A percentile compares a stretch with the other conserved stretches of the same genome.
These are phyloP conservation scores for Echinosophora koreensis DNA, from an alignment of 306 rosid species.

Conservation along the genomic window DNA sequence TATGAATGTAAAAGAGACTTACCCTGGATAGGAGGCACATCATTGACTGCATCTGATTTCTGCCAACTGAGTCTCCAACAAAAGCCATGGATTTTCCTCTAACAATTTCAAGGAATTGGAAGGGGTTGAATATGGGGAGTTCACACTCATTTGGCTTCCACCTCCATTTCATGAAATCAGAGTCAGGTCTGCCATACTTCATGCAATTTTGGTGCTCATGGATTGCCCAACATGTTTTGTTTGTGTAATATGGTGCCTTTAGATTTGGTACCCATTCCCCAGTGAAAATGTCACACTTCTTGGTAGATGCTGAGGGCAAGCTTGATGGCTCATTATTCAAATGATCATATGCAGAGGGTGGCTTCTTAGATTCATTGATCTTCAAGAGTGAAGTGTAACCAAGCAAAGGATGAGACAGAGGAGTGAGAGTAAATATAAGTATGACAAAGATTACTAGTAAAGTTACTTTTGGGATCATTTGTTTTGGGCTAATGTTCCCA, in stretches of 20 bases:
- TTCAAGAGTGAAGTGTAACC: constrained; percentile 41
- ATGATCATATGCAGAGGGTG: constrained; percentile 7
- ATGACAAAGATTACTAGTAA: constrained; percentile 49
- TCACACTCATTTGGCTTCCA: constrained; percentile 90
- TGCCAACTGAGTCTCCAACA: constrained; percentile 87
- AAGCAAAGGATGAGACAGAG: constrained; percentile 60
- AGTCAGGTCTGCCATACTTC: constrained; percentile 84
- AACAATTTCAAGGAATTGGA: constrained; percentile 73
- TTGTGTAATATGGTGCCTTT: constrained; percentile 77
- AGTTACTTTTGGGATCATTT: constrained; percentile 55
- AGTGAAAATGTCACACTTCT: constrained; percentile 69
- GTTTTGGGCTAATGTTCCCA: constrained; percentile 50
- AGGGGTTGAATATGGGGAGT: constrained; percentile 77
- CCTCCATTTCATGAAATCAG: constrained; percentile 84
- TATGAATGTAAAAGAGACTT: constrained; percentile 15
- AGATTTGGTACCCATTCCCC: constrained; percentile 90
- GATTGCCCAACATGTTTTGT: constrained; percentile 79
- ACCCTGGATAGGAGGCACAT: constrained; percentile 74
- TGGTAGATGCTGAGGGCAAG: constrained; percentile 39
- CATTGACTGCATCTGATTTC: constrained; percentile 88
- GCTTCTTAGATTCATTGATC: constrained; percentile 19
- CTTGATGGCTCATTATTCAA: constrained; percentile 34
- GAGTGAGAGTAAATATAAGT: constrained; percentile 54
- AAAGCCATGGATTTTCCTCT: constrained; percentile 86
- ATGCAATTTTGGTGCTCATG: constrained; percentile 88